These are phyloP conservation scores for Xylaria acuta DNA, from an alignment of 495 filamentous ascomycete genomes.

Conservation along the genomic window DNA sequence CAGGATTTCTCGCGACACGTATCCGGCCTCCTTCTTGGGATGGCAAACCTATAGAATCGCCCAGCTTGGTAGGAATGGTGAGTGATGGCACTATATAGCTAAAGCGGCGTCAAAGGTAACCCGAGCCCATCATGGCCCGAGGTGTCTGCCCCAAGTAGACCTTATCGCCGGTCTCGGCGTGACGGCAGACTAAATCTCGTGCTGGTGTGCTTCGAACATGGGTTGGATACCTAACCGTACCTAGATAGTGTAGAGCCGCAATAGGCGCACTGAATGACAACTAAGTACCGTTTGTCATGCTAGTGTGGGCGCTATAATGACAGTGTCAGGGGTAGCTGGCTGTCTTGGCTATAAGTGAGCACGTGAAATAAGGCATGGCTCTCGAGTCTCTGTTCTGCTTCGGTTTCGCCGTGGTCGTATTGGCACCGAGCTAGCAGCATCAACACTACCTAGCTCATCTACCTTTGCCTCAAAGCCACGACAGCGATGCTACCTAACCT, in stretches of 20 bases:
- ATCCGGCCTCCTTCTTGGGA: not conserved
- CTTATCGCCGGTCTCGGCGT: slow-evolving; percentile 28
- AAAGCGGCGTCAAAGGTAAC: slow-evolving; percentile 15
- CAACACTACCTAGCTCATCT: not conserved
- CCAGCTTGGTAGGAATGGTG: not conserved
- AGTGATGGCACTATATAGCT: slow-evolving; percentile 13
- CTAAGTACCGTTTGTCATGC: not conserved
- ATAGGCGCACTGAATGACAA: slow-evolving; percentile 10
- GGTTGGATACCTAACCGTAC: not conserved
- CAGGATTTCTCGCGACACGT: slow-evolving; percentile 20
- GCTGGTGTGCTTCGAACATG: not conserved
- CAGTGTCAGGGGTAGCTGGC: slow-evolving; percentile 9
- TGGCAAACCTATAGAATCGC: not conserved
- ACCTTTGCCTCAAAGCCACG: slow-evolving; percentile 7
- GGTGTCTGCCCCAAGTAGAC: not conserved
- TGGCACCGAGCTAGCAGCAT: slow-evolving; percentile 11
- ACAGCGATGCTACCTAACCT: slow-evolving; percentile 20
- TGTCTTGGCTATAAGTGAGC: slow-evolving; percentile 1
- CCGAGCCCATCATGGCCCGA: not conserved
- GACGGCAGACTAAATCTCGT: slow-evolving; percentile 1
- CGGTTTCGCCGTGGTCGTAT: not conserved
- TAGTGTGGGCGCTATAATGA: slow-evolving; percentile 8
- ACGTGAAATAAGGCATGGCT: slow-evolving; percentile 12
- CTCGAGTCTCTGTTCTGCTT: slow-evolving; percentile 1
- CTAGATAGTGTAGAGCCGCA: not conserved